A percentile compares a stretch with the other conserved stretches of the same genome.
phyloP scores from a whole-genome alignment of 164 flowering plant genomes.

The Macadamia tetraphylla region DNA sequence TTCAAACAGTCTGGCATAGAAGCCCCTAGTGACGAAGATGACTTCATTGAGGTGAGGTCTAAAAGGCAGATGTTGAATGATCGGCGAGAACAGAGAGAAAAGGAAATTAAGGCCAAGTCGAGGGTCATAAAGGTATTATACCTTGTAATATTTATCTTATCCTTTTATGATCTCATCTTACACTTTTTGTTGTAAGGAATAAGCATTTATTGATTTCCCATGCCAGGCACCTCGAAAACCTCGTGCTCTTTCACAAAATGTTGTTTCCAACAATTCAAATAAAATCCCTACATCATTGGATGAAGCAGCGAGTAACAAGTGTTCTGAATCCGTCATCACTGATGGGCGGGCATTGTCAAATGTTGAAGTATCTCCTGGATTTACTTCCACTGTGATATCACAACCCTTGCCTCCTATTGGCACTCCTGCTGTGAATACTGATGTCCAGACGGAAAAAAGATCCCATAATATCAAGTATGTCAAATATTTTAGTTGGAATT shows the following conservation, averaged over 20 bases:
- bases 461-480: constrained; percentile 44
- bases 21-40: constrained; percentile 96
- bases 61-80: constrained; percentile 96
- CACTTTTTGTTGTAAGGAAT: background rate
- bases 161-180: background rate
- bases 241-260: constrained; percentile 39
- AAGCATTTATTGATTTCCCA: constrained; percentile 8
- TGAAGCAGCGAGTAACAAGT: constrained; percentile 31
- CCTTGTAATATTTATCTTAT: background rate
- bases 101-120: constrained; percentile 76
- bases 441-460: constrained; percentile 40
- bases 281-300: constrained; percentile 28
- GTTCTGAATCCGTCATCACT: constrained; percentile 28
- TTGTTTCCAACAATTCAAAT: constrained; percentile 25
- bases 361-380: constrained; percentile 42
- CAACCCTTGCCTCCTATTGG: constrained; percentile 80
- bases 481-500: background rate
- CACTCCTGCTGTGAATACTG: constrained; percentile 58
- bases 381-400: constrained; percentile 26
- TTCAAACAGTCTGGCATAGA: constrained; percentile 95
- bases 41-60: constrained; percentile 95
- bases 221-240: constrained; percentile 55
- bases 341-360: constrained; percentile 29
- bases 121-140: constrained; percentile 53
- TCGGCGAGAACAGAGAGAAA: constrained; percentile 93